These are phyloP conservation scores for Aechmea fasciata DNA, from an alignment of 176 grass and related monocot genomes.

Conservation along the genomic window DNA sequence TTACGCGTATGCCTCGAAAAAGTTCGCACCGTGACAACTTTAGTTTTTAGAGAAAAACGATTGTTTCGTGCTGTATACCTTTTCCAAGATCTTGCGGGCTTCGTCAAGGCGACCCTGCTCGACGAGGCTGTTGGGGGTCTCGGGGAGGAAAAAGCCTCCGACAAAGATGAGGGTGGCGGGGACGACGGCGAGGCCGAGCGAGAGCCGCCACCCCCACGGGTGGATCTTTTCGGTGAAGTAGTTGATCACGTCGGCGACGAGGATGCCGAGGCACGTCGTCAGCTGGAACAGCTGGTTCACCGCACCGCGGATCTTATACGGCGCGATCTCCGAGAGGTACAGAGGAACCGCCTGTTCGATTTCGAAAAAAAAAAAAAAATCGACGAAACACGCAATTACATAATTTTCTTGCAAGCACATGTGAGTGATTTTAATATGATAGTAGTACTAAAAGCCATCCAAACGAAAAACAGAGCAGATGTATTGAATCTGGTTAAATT, in stretches of 20 bases:
- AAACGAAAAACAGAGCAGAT: too few species aligned
- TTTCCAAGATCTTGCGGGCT: conserved; percentile 61
- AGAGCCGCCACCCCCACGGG: conserved; percentile 88
- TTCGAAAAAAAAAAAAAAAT: too few species aligned
- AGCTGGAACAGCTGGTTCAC: conserved; percentile 98
- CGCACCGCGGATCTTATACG: conserved; percentile 71
- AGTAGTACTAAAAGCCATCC: too few species aligned
- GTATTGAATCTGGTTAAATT: not conserved
- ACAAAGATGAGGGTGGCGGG: conserved; percentile 70
- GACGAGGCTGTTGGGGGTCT: conserved; percentile 96
- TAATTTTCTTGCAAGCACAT: too few species aligned
- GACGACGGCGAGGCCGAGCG: conserved; percentile 68
- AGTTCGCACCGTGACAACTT: too few species aligned
- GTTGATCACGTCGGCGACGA: conserved; percentile 77
- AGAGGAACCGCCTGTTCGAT: conserved; percentile 58
- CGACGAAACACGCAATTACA: too few species aligned
- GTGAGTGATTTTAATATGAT: too few species aligned
- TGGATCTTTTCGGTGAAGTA: conserved; percentile 80
- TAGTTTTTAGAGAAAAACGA: too few species aligned
- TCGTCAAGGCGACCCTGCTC: conserved; percentile 55
- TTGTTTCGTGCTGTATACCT: conserved; percentile 16
- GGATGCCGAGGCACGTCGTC: conserved; percentile 82
- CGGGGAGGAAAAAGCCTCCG: conserved; percentile 66
- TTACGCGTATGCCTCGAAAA: too few species aligned
- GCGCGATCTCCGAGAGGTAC: conserved; percentile 89